Evolutionary conservation across 208 protist species (phyloP), one percentile per base, ranked within the genome.

Genomic region (Naegleria gruberi): DNA sequence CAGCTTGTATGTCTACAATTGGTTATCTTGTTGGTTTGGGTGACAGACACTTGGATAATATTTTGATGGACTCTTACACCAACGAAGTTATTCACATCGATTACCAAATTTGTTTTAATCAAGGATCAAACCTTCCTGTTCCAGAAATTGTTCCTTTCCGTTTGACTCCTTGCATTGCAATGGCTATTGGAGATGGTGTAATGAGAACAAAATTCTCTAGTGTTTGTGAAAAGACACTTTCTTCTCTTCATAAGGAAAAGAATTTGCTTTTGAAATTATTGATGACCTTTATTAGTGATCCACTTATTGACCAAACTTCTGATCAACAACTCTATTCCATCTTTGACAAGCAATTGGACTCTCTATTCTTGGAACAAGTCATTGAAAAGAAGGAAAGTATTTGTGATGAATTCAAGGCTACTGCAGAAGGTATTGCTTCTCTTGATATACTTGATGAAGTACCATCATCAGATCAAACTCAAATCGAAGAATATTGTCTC

Each of bases 61-160:
- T 97, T 46, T 82, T 97, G 2, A 26, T 97, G 0, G 92, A 97
- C 89, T 74, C 90, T 7, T 51, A 51, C 43, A 93, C 91, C 44
- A 94, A 92, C 30, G 89, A 97, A 84, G 51, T 96, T 40, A 90
- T 96, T 12, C 95, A 97, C 90, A 97, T 97, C 65, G 95, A 97
- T 91, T 97, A 95, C 82, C 96, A 96, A 84, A 92, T 97, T 30
- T 97, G 95, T 89, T 97, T 97, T 91, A 95, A 97, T 37, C 95
- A 95, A 57, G 95, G 94, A 23, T 47, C 83, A 17, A 44, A 92
- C 41, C 91, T 97, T 44, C 90, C 92, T 40, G 94, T 97, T 8
- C 95, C 95, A 0, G 95, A 97, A 85, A 84, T 40, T 17, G 94
- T 97, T n/a, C 95, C 95, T 37, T 97, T 96, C 89, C 90, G 95